Evolutionary conservation across 2,329 filamentous ascomycete genomes (phyloP).

Genomic region (Ophiostoma montium): DNA sequence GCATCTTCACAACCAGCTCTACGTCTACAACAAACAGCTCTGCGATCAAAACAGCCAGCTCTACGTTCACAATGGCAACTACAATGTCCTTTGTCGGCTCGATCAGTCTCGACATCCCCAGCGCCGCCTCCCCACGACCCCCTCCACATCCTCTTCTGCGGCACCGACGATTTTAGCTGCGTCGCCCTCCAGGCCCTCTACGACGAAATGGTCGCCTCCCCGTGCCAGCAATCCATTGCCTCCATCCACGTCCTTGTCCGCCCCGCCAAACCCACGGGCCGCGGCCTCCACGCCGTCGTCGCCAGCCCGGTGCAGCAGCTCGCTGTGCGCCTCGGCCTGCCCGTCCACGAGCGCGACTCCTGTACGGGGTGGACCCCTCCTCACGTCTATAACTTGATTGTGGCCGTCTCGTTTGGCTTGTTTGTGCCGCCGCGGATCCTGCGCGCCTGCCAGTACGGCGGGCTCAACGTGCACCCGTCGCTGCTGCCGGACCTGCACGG

Average conservation of each 20-base stretch:
- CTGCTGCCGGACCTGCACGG: conserved; percentile 77
- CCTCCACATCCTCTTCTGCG: conserved; percentile 81
- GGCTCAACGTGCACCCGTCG: conserved; percentile 87
- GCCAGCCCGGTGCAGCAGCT: conserved; percentile 42
- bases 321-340: conserved; percentile 49
- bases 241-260: conserved; percentile 79
- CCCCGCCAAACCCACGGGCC: conserved; percentile 62
- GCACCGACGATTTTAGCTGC: conserved; percentile 82
- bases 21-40: too few species aligned
- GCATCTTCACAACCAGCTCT: too few species aligned
- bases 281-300: conserved; percentile 53
- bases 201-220: conserved; percentile 26
- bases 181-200: conserved; percentile 58
- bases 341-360: conserved; percentile 61
- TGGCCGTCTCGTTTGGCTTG: conserved; percentile 89
- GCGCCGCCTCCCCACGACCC: conserved; percentile 30
- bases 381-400: conserved; percentile 51
- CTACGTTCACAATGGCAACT: too few species aligned
- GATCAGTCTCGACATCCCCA: background rate
- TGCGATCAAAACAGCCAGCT: too few species aligned
- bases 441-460: conserved; percentile 58
- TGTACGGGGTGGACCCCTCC: conserved; percentile 52
- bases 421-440: conserved; percentile 72
- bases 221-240: conserved; percentile 39
- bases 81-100: too few species aligned